Percentiles rank a stretch among this genome's conserved stretches.
Conservation (phyloP, 148 eudicot genomes). For the Rhododendron mucronatum region DNA sequence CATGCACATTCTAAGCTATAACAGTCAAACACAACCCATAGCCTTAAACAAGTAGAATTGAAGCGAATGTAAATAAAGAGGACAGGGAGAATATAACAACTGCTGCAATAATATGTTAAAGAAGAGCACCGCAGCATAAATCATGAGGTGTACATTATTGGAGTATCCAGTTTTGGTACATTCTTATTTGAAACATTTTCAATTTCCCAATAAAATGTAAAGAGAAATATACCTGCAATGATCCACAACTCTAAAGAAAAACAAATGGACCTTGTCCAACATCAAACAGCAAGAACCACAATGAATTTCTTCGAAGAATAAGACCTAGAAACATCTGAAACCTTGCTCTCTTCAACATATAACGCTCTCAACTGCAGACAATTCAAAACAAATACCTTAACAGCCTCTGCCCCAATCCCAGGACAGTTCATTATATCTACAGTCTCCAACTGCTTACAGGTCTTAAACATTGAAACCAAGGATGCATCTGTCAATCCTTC, state of each 20-base stretch:
- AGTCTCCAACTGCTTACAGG: slow-evolving; percentile 35
- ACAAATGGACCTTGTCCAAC: background rate
- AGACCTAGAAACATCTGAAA: slow-evolving; percentile 30
- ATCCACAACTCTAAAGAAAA: background rate
- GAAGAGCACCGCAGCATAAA: background rate
- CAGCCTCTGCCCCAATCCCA: slow-evolving; percentile 31
- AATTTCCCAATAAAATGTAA: background rate
- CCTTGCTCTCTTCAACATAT: slow-evolving; percentile 37
- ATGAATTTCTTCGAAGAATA: slow-evolving; percentile 17
- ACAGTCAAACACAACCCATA: too few relatives aligned
- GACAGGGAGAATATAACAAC: background rate
- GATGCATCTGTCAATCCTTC: slow-evolving; percentile 25
- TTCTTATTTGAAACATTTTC: background rate
- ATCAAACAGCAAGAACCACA: slow-evolving; percentile 5
- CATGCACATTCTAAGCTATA: background rate
- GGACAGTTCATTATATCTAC: slow-evolving; percentile 36
- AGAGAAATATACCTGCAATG: background rate
- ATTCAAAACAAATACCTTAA: slow-evolving; percentile 32
- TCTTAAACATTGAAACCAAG: slow-evolving; percentile 19
- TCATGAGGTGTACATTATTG: background rate
- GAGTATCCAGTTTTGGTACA: background rate
- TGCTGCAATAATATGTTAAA: background rate
- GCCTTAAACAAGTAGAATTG: background rate
- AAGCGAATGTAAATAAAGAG: background rate
- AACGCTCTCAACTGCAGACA: slow-evolving; percentile 26